These are phyloP conservation scores for Calonectria multiphialidica DNA, from an alignment of 2,329 filamentous ascomycete genomes.

Conservation along the genomic window DNA sequence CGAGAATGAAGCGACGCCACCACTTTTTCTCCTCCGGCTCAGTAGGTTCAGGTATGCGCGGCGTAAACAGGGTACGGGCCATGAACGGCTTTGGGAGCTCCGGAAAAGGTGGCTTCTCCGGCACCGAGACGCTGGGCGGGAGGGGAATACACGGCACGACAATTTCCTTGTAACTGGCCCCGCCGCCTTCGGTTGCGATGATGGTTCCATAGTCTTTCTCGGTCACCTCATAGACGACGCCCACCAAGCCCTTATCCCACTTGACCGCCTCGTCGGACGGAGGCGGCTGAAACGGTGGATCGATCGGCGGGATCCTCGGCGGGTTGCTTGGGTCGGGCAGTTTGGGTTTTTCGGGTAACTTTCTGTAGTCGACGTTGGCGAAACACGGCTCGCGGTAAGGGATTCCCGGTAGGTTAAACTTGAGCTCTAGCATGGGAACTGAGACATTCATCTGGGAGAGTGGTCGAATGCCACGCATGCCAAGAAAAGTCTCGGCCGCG, in stretches of 20 bases:
- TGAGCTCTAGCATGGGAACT: slow-evolving; percentile 81
- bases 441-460: slow-evolving; percentile 85
- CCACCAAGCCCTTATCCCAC: slow-evolving; percentile 88
- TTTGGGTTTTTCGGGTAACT: slow-evolving; percentile 57
- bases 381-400: slow-evolving; percentile 94
- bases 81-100: slow-evolving; percentile 74
- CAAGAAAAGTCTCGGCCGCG: slow-evolving; percentile 82
- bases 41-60: slow-evolving; percentile 57
- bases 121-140: slow-evolving; percentile 68
- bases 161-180: slow-evolving; percentile 86
- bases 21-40: slow-evolving; percentile 49
- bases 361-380: slow-evolving; percentile 79
- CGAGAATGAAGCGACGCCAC: slow-evolving; percentile 60
- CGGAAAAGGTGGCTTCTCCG: slow-evolving; percentile 69
- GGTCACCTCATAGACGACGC: slow-evolving; percentile 96
- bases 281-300: slow-evolving; percentile 40
- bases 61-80: slow-evolving; percentile 87
- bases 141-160: slow-evolving; percentile 83
- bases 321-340: slow-evolving; percentile 49
- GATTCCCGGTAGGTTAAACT: slow-evolving; percentile 87
- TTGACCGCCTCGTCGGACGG: slow-evolving; percentile 33
- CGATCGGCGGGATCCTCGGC: slow-evolving; percentile 44
- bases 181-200: slow-evolving; percentile 90
- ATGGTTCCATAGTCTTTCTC: slow-evolving; percentile 85
- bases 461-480: slow-evolving; percentile 82